Conservation (phyloP, 2,329 filamentous ascomycete genomes). For the Pezicula neosporulosa region DNA sequence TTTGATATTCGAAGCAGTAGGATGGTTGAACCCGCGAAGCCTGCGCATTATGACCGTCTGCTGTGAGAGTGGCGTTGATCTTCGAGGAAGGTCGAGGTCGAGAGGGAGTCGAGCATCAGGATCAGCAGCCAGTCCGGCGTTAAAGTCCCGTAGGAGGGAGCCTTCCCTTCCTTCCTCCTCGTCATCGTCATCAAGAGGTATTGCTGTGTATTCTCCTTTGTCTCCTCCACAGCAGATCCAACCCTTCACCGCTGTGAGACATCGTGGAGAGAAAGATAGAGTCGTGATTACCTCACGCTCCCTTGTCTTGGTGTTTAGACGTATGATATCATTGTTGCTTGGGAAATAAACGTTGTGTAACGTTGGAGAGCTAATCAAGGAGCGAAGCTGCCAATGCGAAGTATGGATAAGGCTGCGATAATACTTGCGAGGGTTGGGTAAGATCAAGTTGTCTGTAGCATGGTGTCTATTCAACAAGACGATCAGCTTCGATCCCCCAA, state of each 20-base stretch:
- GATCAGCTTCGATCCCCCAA: not conserved
- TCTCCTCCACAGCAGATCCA: slow-evolving; percentile 92
- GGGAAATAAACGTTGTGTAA: slow-evolving; percentile 82
- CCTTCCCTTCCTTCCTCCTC: not conserved
- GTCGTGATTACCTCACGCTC: slow-evolving; percentile 72
- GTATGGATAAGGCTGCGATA: slow-evolving; percentile 65
- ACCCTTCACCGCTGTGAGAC: slow-evolving; percentile 79
- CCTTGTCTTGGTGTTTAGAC: slow-evolving; percentile 64
- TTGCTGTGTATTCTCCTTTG: slow-evolving; percentile 69
- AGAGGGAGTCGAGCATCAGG: slow-evolving; percentile 56
- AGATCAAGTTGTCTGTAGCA: slow-evolving; percentile 63
- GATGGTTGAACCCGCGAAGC: slow-evolving; percentile 10
- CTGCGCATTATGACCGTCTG: slow-evolving; percentile 6
- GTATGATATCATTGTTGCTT: slow-evolving; percentile 67
- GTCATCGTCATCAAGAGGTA: slow-evolving; percentile 20
- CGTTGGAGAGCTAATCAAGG: slow-evolving; percentile 80
- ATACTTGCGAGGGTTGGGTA: slow-evolving; percentile 58
- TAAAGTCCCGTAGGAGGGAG: slow-evolving; percentile 1
- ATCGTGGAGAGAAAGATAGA: slow-evolving; percentile 73
- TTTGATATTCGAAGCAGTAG: slow-evolving; percentile 42
- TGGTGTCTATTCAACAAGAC: slow-evolving; percentile 45
- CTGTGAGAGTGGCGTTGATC: slow-evolving; percentile 7
- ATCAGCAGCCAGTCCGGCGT: slow-evolving; percentile 31
- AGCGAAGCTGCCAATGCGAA: slow-evolving; percentile 83
- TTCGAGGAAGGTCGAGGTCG: slow-evolving; percentile 34